phyloP scores from a whole-genome alignment of 2,329 filamentous ascomycete genomes.

The Albophoma yamanashiensis region DNA sequence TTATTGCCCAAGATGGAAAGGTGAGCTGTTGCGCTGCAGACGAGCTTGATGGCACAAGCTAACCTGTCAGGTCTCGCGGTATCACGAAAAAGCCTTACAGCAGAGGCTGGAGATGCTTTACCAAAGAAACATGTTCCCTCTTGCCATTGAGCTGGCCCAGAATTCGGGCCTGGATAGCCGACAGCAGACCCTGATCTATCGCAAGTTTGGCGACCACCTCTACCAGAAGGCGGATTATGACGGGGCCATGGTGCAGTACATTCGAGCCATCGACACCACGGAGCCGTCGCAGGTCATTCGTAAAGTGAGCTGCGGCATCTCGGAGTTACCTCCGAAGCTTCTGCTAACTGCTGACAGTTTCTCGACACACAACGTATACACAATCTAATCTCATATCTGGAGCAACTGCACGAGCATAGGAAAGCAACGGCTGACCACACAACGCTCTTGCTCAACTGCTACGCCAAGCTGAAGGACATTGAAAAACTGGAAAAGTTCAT shows the following conservation, averaged over 20 bases:
- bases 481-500: slow-evolving; percentile 95
- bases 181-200: slow-evolving; percentile 85
- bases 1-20: slow-evolving; percentile 89
- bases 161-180: slow-evolving; percentile 70
- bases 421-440: slow-evolving; percentile 93
- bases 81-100: slow-evolving; percentile 82
- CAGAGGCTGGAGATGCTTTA: slow-evolving; percentile 91
- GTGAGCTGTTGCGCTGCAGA: slow-evolving; percentile 29
- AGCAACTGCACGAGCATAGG: slow-evolving; percentile 89
- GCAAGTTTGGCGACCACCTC: slow-evolving; percentile 85
- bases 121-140: slow-evolving; percentile 81
- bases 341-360: slow-evolving; percentile 47
- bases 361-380: slow-evolving; percentile 95
- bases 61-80: slow-evolving; percentile 57
- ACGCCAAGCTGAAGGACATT: slow-evolving; percentile 95
- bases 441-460: slow-evolving; percentile 88
- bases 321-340: not conserved
- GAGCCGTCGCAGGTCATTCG: slow-evolving; percentile 94
- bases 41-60: not conserved
- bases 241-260: slow-evolving; percentile 97
- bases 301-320: slow-evolving; percentile 45
- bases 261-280: slow-evolving; percentile 90
- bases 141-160: slow-evolving; percentile 87
- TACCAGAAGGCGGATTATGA: slow-evolving; percentile 96
- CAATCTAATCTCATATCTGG: slow-evolving; percentile 92